phyloP scores from a whole-genome alignment of 78 protist genomes.

The Dictyostelium brefeldianum region DNA sequence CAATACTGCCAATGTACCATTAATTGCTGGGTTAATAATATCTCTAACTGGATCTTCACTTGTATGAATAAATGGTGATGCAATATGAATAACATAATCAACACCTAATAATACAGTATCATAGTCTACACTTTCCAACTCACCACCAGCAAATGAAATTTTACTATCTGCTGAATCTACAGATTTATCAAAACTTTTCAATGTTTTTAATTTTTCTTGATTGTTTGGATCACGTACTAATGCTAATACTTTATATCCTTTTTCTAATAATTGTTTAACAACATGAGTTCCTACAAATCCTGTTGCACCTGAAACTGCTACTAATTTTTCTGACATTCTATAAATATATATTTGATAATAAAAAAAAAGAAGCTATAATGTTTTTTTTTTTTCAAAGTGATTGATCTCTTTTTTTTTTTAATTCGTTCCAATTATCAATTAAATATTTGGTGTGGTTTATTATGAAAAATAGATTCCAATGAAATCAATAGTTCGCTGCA shows the following conservation, averaged over 20 bases:
- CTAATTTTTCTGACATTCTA: not conserved
- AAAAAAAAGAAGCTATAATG: no score
- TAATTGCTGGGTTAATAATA: conserved; percentile 13
- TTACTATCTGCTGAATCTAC: not conserved
- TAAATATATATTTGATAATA: no score
- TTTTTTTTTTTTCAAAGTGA: no score
- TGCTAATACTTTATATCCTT: conserved; percentile 11
- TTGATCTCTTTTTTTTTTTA: no score
- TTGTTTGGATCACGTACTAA: conserved; percentile 1
- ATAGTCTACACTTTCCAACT: conserved; percentile 8
- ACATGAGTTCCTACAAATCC: not conserved
- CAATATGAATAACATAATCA: not conserved
- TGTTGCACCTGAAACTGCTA: conserved; percentile 13
- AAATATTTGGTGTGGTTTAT: no score
- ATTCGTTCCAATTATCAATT: no score
- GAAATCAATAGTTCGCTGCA: no score
- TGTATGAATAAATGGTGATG: conserved; percentile 4
- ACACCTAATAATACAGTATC: not conserved
- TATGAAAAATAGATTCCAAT: no score
- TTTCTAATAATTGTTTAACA: not conserved
- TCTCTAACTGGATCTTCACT: not conserved
- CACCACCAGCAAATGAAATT: not conserved
- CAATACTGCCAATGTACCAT: conserved; percentile 13
- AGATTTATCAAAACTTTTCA: not conserved
- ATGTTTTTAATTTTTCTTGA: not conserved